Conservation (phyloP, 2,329 filamentous ascomycete species). For the Aspergillus clavatus region DNA sequence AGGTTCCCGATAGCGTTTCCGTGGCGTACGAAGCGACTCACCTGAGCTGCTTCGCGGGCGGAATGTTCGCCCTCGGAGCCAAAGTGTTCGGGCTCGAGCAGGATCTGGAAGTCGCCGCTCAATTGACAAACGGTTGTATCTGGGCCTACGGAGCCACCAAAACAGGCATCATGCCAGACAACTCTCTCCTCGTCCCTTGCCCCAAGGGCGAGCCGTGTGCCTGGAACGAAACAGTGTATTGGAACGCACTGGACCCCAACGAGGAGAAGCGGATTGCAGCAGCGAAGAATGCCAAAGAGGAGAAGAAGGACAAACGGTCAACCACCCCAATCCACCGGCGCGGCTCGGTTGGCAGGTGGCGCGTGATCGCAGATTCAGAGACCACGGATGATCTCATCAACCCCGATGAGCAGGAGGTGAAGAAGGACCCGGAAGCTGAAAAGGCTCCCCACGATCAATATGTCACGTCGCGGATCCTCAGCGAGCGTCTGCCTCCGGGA, state of each 20-base stretch:
- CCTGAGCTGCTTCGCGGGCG: constrained; percentile 56
- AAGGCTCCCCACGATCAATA: constrained; percentile 35
- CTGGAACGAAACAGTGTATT: constrained; percentile 53
- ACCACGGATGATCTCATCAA: constrained; percentile 2
- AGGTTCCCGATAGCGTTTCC: constrained; percentile 21
- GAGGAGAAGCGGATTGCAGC: constrained; percentile 24
- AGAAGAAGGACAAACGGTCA: constrained; percentile 7
- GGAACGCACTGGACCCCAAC: constrained; percentile 38
- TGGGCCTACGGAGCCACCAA: constrained; percentile 57
- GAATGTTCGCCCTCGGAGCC: constrained; percentile 58
- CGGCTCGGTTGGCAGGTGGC: constrained; percentile 16
- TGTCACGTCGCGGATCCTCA: constrained; percentile 36
- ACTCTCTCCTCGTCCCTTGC: constrained; percentile 52
- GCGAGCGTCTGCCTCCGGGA: constrained; percentile 41
- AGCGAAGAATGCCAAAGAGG: constrained; percentile 21
- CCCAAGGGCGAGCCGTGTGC: constrained; percentile 39
- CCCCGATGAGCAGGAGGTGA: constrained; percentile 1
- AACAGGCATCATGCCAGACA: constrained; percentile 59
- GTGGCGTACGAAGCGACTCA: constrained; percentile 51
- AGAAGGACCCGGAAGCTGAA: constrained; percentile 9
- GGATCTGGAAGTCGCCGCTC: constrained; percentile 53
- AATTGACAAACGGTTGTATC: constrained; percentile 58
- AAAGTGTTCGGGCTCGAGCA: constrained; percentile 51
- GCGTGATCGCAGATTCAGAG: constrained; percentile 10
- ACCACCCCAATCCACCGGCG: constrained; percentile 9